phyloP scores from a whole-genome alignment of 2,329 filamentous ascomycete species.

The Berkeleyomyces rouxiae region DNA sequence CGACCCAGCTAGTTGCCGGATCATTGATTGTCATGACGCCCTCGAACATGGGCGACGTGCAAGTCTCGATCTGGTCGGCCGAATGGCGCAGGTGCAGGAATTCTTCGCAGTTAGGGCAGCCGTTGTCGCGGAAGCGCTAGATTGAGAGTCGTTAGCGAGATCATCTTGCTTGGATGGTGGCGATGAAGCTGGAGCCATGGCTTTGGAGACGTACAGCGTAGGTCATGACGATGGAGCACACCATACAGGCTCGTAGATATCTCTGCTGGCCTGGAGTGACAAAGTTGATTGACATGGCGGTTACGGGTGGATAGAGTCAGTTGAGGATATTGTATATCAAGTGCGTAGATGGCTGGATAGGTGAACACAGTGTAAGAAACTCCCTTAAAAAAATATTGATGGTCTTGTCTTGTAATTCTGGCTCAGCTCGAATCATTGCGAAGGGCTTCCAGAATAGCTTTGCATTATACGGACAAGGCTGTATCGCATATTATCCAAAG shows the following conservation, averaged over 20 bases:
- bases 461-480: neutral
- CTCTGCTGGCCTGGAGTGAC: slow-evolving; percentile 62
- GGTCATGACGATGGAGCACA: slow-evolving; percentile 87
- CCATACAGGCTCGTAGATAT: slow-evolving; percentile 91
- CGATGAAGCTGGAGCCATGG: neutral
- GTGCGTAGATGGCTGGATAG: neutral
- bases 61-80: slow-evolving; percentile 70
- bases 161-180: neutral
- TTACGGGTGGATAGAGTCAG: too few relatives aligned
- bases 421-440: too few relatives aligned
- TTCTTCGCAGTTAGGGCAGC: slow-evolving; percentile 93
- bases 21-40: slow-evolving; percentile 75
- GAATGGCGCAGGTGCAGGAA: slow-evolving; percentile 71
- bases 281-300: slow-evolving; percentile 25
- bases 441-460: too few relatives aligned
- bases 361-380: too few relatives aligned
- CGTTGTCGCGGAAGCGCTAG: slow-evolving; percentile 69
- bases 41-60: slow-evolving; percentile 92
- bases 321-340: neutral
- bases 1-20: slow-evolving; percentile 78
- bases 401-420: too few relatives aligned
- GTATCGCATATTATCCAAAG: neutral
- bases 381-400: too few relatives aligned
- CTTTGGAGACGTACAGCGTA: slow-evolving; percentile 38
- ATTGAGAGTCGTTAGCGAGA: neutral